phyloP scores from a whole-genome alignment of 345 rosid genomes.

The Mallotus nudiflorus region DNA sequence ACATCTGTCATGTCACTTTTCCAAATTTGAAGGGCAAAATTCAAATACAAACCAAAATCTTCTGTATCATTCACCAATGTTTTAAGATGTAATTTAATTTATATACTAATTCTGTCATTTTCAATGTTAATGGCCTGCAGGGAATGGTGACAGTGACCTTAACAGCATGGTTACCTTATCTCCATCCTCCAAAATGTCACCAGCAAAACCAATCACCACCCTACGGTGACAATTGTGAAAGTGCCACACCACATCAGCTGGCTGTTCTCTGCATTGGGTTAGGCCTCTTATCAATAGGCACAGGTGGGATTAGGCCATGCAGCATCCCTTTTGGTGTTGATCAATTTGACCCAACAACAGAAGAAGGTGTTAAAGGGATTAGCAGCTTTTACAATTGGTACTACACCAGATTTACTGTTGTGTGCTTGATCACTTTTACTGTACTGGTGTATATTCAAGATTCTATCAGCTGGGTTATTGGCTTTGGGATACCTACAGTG shows the following conservation, averaged over 20 bases:
- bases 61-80: too few relatives aligned
- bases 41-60: too few relatives aligned
- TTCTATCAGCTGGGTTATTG: slow-evolving; percentile 70
- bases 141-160: slow-evolving; percentile 70
- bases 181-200: slow-evolving; percentile 64
- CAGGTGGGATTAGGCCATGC: slow-evolving; percentile 78
- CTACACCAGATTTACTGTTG: slow-evolving; percentile 60
- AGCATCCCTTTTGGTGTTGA: slow-evolving; percentile 81
- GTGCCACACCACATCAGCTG: slow-evolving; percentile 38
- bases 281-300: slow-evolving; percentile 52
- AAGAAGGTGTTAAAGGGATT: slow-evolving; percentile 60
- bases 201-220: neutral
- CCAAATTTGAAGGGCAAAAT: too few relatives aligned
- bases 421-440: slow-evolving; percentile 50
- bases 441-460: slow-evolving; percentile 72
- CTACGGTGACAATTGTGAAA: slow-evolving; percentile 30
- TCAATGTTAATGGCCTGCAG: too few relatives aligned
- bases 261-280: slow-evolving; percentile 48
- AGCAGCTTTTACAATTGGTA: slow-evolving; percentile 79
- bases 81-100: too few relatives aligned
- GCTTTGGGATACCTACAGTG: slow-evolving; percentile 70
- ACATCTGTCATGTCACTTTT: too few relatives aligned
- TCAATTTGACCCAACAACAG: slow-evolving; percentile 69
- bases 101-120: too few relatives aligned
- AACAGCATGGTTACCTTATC: slow-evolving; percentile 65